Evolutionary conservation across 495 filamentous ascomycete species (phyloP).

Genomic region (Copromyces sp.): DNA sequence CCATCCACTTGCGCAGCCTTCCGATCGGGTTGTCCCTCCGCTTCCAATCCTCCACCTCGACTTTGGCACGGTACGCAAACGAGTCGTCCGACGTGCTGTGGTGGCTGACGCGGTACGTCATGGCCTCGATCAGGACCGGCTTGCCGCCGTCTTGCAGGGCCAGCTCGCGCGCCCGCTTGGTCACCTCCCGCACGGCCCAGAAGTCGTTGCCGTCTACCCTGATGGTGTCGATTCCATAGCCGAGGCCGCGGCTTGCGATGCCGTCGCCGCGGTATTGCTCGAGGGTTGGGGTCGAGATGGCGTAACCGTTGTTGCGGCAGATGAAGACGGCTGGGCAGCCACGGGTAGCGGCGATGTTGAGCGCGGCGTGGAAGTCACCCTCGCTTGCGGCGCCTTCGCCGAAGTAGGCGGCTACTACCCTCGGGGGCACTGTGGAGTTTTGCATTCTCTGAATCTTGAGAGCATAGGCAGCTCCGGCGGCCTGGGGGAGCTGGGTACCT

Average conservation of each 20-base stretch:
- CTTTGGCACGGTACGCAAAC: constrained; percentile 86
- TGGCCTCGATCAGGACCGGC: constrained; percentile 84
- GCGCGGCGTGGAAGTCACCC: constrained; percentile 93
- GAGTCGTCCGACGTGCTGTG: constrained; percentile 98
- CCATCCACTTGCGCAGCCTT: constrained; percentile 83
- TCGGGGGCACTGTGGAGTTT: constrained; percentile 50
- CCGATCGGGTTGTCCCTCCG: constrained; percentile 90
- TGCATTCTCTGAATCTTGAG: constrained; percentile 75
- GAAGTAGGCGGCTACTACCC: constrained; percentile 84
- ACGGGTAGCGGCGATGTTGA: constrained; percentile 93
- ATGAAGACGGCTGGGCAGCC: constrained; percentile 89
- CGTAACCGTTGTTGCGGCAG: constrained; percentile 95
- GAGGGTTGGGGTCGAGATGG: constrained; percentile 86
- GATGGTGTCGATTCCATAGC: constrained; percentile 95
- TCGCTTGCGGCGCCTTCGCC: constrained; percentile 97
- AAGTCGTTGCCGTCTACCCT: constrained; percentile 97
- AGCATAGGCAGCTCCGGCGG: constrained; percentile 86
- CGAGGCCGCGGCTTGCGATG: constrained; percentile 87
- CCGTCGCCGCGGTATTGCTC: constrained; percentile 97
- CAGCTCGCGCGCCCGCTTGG: constrained; percentile 62
- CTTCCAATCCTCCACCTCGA: constrained; percentile 98
- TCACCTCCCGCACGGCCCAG: constrained; percentile 83
- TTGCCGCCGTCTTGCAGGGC: constrained; percentile 69
- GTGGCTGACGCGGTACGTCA: constrained; percentile 95
- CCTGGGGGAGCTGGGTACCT: constrained; percentile 93